Conservation (phyloP, 306 rosid species). For the Medicago truncatula region MtrunA17r5.0-ANR NC_053042.1:17512501-17513000, state of each 20-base stretch:
- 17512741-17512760: constrained; percentile 46
- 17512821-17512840: constrained; percentile 28
- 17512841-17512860: not conserved
- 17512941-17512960: constrained; percentile 37
- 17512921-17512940: constrained; percentile 8
- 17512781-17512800: constrained; percentile 40
- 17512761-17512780: constrained; percentile 38
- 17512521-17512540: constrained; percentile 22
- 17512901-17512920: constrained; percentile 42
- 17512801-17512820: constrained; percentile 45
- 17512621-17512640: constrained; percentile 43
- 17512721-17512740: constrained; percentile 42
- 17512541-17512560: constrained; percentile 31
- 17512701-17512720: constrained; percentile 28
- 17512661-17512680: constrained; percentile 17
- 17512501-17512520: constrained; percentile 30
- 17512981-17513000: constrained; percentile 31
- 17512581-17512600: constrained; percentile 42
- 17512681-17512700: constrained; percentile 22
- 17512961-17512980: constrained; percentile 20
- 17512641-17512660: constrained; percentile 29
- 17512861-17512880: constrained; percentile 35
- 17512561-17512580: constrained; percentile 30
- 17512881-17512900: constrained; percentile 35
- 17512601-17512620: constrained; percentile 50